Evolutionary conservation across 306 rosid genomes (phyloP).

Genomic region (Pyrus pyrifolia): DNA sequence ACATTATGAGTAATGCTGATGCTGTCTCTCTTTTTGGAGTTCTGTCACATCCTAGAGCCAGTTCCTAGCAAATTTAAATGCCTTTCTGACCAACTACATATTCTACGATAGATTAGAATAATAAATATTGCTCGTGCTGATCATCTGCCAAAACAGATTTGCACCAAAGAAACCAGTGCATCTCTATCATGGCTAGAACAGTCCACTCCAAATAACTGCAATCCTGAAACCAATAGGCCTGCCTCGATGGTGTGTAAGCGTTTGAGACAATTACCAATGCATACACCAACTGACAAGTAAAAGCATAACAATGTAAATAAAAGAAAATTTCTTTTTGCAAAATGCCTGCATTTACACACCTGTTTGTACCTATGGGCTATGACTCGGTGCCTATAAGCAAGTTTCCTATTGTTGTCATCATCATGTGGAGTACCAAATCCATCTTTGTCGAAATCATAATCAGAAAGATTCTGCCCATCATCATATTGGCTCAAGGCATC

Average conservation of each 20-base stretch:
- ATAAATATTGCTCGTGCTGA: background rate
- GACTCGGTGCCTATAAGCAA: constrained; percentile 80
- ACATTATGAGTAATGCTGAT: background rate
- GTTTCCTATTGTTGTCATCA: constrained; percentile 61
- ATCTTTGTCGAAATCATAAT: constrained; percentile 70
- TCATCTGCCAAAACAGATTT: background rate
- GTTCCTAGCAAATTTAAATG: background rate
- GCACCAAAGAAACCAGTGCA: background rate
- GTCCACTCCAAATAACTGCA: background rate
- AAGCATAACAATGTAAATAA: background rate
- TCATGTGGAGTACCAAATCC: constrained; percentile 50
- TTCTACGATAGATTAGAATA: background rate
- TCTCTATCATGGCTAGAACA: background rate
- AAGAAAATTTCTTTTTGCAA: background rate
- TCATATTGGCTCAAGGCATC: constrained; percentile 50
- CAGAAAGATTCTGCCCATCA: constrained; percentile 73
- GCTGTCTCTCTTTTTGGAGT: background rate
- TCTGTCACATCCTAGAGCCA: background rate
- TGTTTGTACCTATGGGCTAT: constrained; percentile 52
- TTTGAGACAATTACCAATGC: background rate
- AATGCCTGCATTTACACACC: constrained; percentile 33
- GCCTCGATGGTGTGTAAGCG: background rate
- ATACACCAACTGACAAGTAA: background rate
- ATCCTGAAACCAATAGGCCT: background rate
- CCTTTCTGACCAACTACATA: background rate